A percentile compares a stretch with the other conserved stretches of the same genome.
These are phyloP conservation scores for Pyrenochaeta sp. DNA, from an alignment of 2,329 filamentous ascomycete species.

Conservation along the genomic window DNA sequence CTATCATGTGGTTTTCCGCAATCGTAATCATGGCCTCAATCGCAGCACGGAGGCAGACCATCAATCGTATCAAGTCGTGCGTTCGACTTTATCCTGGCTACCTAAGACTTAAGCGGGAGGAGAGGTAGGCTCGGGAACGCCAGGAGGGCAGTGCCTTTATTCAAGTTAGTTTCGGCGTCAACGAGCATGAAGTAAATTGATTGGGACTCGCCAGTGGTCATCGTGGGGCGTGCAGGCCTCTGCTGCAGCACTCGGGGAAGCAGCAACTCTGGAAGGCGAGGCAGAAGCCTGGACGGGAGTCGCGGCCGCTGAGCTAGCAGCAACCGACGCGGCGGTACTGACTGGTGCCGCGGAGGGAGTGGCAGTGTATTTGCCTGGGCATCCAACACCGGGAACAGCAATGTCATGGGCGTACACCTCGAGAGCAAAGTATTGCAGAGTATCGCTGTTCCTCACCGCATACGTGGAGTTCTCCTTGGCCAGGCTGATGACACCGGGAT, in stretches of 20 bases:
- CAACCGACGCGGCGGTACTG: slow-evolving; percentile 9
- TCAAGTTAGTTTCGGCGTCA: background rate
- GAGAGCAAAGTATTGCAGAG: slow-evolving; percentile 73
- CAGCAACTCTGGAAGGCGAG: slow-evolving; percentile 8
- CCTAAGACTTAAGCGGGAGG: slow-evolving; percentile 22
- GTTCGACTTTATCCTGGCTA: background rate
- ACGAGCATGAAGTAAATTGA: background rate
- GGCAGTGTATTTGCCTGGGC: slow-evolving; percentile 56
- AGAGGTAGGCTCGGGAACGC: slow-evolving; percentile 32
- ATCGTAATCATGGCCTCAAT: background rate
- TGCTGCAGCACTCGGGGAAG: slow-evolving; percentile 5
- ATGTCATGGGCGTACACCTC: slow-evolving; percentile 73
- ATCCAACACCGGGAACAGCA: slow-evolving; percentile 69
- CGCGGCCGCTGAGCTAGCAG: slow-evolving; percentile 5
- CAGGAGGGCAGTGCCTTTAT: slow-evolving; percentile 31
- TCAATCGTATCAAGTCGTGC: background rate
- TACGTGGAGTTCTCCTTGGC: slow-evolving; percentile 61
- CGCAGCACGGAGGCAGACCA: background rate
- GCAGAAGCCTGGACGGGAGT: slow-evolving; percentile 7
- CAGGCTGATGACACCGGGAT: slow-evolving; percentile 63
- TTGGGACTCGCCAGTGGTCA: slow-evolving; percentile 28
- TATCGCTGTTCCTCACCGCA: slow-evolving; percentile 66
- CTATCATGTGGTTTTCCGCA: slow-evolving; percentile 7
- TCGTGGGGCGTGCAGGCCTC: slow-evolving; percentile 30
- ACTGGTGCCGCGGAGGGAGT: slow-evolving; percentile 14